phyloP scores from a whole-genome alignment of 768 basidiomycete species.

The Pleurotus djamor region DNA sequence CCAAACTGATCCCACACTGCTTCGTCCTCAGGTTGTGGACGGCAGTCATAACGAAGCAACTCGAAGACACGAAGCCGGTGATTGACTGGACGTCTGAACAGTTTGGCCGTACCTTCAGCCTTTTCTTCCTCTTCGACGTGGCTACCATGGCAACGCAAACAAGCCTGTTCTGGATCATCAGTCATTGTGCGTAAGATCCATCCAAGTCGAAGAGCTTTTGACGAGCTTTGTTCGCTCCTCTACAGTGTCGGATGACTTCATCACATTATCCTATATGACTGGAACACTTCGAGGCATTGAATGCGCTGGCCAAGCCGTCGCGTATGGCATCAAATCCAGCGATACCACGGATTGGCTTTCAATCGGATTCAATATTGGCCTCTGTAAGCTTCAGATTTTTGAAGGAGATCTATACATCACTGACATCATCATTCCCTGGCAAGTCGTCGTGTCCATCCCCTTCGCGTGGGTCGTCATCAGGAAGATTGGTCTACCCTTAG shows the following conservation, averaged over 20 bases:
- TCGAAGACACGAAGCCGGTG: slow-evolving; percentile 24
- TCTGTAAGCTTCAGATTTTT: slow-evolving; percentile 17
- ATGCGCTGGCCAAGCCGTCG: slow-evolving; percentile 29
- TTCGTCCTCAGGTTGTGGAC: slow-evolving; percentile 23
- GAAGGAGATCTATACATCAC: neutral
- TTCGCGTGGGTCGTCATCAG: slow-evolving; percentile 27
- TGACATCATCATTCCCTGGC: neutral
- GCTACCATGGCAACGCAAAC: slow-evolving; percentile 31
- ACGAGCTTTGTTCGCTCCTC: neutral
- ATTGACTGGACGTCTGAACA: slow-evolving; percentile 29
- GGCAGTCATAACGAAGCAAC: slow-evolving; percentile 26
- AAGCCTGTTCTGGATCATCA: slow-evolving; percentile 27
- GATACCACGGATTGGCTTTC: slow-evolving; percentile 29
- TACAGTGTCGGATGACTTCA: slow-evolving; percentile 30
- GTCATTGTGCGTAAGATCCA: slow-evolving; percentile 18
- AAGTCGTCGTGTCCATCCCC: slow-evolving; percentile 26
- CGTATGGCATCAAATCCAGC: slow-evolving; percentile 28
- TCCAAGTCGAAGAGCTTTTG: neutral
- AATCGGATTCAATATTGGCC: slow-evolving; percentile 27
- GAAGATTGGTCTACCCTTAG: slow-evolving; percentile 25
- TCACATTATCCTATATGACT: slow-evolving; percentile 29
- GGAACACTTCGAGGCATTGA: slow-evolving; percentile 28
- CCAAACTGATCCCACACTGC: neutral
- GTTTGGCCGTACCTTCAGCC: slow-evolving; percentile 24
- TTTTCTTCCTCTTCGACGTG: slow-evolving; percentile 28